Base-by-base conservation (phyloP, 1,284 basidiomycete species). In the Pulveroboletus ridleyi region DNA sequence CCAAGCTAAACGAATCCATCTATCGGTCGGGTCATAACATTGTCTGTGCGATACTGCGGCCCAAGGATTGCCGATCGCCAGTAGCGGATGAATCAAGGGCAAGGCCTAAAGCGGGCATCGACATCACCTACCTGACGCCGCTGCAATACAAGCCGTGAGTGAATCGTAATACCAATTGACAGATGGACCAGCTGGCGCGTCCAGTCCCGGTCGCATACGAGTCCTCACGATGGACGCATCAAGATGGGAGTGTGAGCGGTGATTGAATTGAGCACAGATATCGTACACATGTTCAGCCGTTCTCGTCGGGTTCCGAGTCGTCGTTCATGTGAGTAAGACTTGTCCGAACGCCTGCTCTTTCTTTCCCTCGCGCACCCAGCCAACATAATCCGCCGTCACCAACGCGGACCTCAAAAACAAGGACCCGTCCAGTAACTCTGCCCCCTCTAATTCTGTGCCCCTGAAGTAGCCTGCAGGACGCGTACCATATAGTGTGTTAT, bases 391-490 rank as follows among this genome's bases (percentile, higher is more conserved):
- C 8, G 67, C 65, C 0, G 76, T 78, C 59, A 78, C 50, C 49
- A 71, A 46, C 1, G 79, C 68, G 6, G 64, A 61, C 56, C 77
- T 71, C 60, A 79, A 35, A 62, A 78, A 78, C 35, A 78, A 20
- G 8, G 74, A 69, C 22, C 78, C 78, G 22, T 79, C 79, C 23
- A 80, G 55, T 1, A 71, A 46, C 22, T 65, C 77, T 1, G 75
- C 74, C 0, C 59, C 78, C 42, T 70, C 69, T 44, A 78, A 62
- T 66, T 86, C 84, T 2, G 83, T 84, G 1, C 64, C 74, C 33
- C 62, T 70, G 49, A 78, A 79, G 46, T 77, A 76, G 4, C 78
- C 76, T 2, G 67, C 68, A 0, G 68, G 65, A 14, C 70, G 73
- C 8, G 35, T 67, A 2, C 77, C 77, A 14, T 79, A 80, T 1